phyloP scores from a whole-genome alignment of 345 rosid species.

The Eucalyptus polybractea region DNA sequence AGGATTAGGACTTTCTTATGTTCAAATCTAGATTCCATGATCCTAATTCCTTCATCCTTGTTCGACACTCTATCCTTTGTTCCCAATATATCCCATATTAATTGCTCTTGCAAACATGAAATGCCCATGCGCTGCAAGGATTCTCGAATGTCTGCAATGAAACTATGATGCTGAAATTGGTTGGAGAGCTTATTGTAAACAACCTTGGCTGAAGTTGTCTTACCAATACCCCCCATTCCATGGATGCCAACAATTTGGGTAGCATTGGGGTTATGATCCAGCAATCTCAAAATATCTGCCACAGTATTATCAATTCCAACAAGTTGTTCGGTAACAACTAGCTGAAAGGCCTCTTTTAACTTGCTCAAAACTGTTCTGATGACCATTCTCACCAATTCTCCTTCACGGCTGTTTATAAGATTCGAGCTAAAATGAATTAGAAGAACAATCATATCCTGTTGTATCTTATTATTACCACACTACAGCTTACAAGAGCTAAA shows the following conservation, averaged over 20 bases:
- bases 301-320: neutral
- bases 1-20: neutral
- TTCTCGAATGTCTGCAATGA: neutral
- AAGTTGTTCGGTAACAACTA: neutral
- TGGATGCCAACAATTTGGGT: neutral
- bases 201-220: neutral
- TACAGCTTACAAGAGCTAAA: neutral
- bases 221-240: neutral
- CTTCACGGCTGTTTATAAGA: neutral
- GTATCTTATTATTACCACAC: rapidly evolving
- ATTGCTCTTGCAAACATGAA: neutral
- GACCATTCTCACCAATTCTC: neutral
- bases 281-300: neutral
- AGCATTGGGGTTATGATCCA: neutral
- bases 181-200: neutral
- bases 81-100: neutral
- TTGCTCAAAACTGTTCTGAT: neutral
- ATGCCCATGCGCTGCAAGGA: neutral
- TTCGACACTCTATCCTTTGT: too few species aligned
- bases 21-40: neutral
- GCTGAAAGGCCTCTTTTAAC: neutral
- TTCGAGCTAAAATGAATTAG: neutral
- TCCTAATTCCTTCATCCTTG: neutral
- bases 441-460: neutral
- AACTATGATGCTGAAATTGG: neutral